A percentile compares a stretch with the other conserved stretches of the same genome.
Evolutionary conservation across 805 yeast genomes (phyloP).

Genomic region (Candida palmyrensis): DNA sequence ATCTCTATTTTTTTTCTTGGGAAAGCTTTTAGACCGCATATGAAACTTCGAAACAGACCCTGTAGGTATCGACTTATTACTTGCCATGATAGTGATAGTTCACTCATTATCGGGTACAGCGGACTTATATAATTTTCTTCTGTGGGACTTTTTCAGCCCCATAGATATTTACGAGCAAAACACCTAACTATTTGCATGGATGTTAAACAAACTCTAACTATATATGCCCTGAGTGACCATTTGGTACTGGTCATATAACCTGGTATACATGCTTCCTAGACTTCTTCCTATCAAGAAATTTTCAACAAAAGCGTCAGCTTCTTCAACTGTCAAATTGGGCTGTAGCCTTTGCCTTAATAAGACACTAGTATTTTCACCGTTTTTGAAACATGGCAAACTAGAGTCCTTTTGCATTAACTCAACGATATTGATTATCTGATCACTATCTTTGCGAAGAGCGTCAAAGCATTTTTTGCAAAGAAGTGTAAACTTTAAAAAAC

Average conservation of each 20-base stretch:
- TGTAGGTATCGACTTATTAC: neutral
- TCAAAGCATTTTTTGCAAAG: conserved; percentile 71
- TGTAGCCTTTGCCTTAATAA: conserved; percentile 80
- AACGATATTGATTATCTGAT: conserved; percentile 73
- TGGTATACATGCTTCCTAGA: conserved; percentile 80
- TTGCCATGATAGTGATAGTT: too few species aligned
- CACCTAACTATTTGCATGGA: neutral
- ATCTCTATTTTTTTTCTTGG: too few species aligned
- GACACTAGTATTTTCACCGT: conserved; percentile 78
- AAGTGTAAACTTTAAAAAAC: conserved; percentile 55
- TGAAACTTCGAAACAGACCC: neutral
- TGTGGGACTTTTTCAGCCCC: too few species aligned
- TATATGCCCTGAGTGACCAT: conserved; percentile 93
- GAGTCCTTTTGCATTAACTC: conserved; percentile 94
- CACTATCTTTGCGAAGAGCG: conserved; percentile 67
- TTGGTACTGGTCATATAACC: conserved; percentile 93
- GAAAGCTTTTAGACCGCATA: too few species aligned
- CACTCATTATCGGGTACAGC: too few species aligned
- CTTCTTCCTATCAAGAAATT: conserved; percentile 71
- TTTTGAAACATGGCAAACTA: conserved; percentile 82
- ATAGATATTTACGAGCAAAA: neutral
- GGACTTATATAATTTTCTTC: too few species aligned
- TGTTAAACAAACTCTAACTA: too few species aligned
- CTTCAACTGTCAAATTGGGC: conserved; percentile 64
- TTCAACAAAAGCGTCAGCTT: conserved; percentile 76